Evolutionary conservation across 78 protist species (phyloP).

Genomic region (Polysphondylium violaceum): DNA sequence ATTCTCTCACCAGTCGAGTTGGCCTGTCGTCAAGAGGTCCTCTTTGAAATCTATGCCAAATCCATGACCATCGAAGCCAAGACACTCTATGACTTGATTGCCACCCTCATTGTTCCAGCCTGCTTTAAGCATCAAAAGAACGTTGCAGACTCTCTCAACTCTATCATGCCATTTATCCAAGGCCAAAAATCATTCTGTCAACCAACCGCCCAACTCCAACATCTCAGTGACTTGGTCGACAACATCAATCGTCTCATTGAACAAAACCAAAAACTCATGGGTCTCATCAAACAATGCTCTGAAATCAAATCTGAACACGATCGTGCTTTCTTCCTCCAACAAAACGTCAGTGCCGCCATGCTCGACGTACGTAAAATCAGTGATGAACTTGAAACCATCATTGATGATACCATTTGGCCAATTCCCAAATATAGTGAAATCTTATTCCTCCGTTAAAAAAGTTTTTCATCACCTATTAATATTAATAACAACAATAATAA

Average conservation of each 20-base stretch:
- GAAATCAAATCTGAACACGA: conserved; percentile 1
- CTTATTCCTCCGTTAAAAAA: conserved; percentile 68
- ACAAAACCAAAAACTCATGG: conserved; percentile 7
- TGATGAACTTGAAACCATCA: conserved; percentile 83
- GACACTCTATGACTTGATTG: conserved; percentile 80
- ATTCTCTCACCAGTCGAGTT: conserved; percentile 83
- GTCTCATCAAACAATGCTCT: conserved; percentile 50
- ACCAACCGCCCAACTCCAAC: conserved; percentile 57
- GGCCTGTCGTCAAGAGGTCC: conserved; percentile 70
- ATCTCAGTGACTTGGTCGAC: conserved; percentile 35
- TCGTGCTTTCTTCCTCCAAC: conserved; percentile 13
- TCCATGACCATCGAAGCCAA: conserved; percentile 89
- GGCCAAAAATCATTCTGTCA: conserved; percentile 46
- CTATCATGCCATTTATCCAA: conserved; percentile 72
- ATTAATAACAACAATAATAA: no score
- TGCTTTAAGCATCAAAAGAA: conserved; percentile 67
- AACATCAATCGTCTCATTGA: conserved; percentile 38
- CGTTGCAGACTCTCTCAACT: conserved; percentile 52
- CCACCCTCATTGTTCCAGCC: conserved; percentile 73
- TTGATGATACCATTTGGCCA: conserved; percentile 85
- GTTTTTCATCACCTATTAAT: background rate
- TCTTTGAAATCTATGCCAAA: conserved; percentile 78
- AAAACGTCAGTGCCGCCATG: conserved; percentile 71
- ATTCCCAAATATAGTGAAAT: conserved; percentile 85
- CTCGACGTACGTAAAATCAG: conserved; percentile 74